Evolutionary conservation across 129 eudicot species (phyloP).

Genomic region (Artemisia tridentata): DNA sequence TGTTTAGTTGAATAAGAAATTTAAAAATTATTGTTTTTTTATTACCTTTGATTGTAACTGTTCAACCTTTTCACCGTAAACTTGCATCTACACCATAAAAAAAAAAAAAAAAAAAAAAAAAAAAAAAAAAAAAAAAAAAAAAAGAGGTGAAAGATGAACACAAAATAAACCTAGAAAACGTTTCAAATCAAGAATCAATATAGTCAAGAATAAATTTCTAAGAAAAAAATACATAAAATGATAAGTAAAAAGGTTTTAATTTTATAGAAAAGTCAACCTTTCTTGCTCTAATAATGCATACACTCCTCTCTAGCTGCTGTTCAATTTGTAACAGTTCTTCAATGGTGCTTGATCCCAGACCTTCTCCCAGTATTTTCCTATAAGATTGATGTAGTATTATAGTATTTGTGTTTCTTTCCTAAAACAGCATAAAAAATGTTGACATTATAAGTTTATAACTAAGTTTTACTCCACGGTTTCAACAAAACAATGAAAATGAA

Average conservation of each 20-base stretch:
- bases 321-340: conserved; percentile 76
- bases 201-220: background rate
- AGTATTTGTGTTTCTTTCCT: background rate
- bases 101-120: background rate
- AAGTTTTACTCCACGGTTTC: too few species aligned
- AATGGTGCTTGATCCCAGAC: conserved; percentile 56
- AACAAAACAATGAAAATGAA: too few species aligned
- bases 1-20: background rate
- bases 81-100: conserved; percentile 56
- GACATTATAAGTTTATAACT: too few species aligned
- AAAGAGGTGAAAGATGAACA: background rate
- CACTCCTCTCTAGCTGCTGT: conserved; percentile 69
- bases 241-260: background rate
- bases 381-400: background rate
- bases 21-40: background rate
- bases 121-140: background rate
- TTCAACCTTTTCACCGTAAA: conserved; percentile 57
- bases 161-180: background rate
- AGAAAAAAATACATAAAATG: background rate
- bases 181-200: background rate
- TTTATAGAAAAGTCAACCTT: conserved; percentile 42
- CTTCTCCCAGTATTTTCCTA: conserved; percentile 79
- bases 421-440: background rate
- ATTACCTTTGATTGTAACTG: conserved; percentile 65
- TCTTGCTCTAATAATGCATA: conserved; percentile 56